phyloP scores from a whole-genome alignment of 2,329 filamentous ascomycete genomes.

The Colletotrichum agaves region DNA sequence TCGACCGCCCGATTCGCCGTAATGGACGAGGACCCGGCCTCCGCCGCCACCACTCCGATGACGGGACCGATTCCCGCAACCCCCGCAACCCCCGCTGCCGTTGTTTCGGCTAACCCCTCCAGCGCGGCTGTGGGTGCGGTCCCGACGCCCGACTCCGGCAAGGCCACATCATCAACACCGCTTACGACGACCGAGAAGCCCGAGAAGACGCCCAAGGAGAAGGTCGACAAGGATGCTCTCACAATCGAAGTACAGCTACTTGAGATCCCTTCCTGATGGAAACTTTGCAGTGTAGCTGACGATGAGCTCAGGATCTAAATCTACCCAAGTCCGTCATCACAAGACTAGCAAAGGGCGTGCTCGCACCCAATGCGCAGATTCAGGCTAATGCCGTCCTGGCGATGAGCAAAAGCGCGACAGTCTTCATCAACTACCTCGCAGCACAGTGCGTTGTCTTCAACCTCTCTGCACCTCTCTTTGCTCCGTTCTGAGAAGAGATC shows the following conservation, averaged over 20 bases:
- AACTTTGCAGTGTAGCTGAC: neutral
- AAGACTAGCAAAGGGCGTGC: slow-evolving; percentile 80
- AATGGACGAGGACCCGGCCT: slow-evolving; percentile 51
- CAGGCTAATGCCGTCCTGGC: slow-evolving; percentile 84
- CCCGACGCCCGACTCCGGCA: slow-evolving; percentile 22
- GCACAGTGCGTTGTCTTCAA: slow-evolving; percentile 67
- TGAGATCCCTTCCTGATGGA: neutral
- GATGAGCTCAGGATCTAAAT: slow-evolving; percentile 69
- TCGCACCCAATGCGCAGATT: slow-evolving; percentile 84
- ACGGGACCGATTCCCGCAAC: slow-evolving; percentile 17
- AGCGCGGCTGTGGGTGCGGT: slow-evolving; percentile 15
- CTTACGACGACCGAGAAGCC: slow-evolving; percentile 38
- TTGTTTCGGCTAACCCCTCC: slow-evolving; percentile 41
- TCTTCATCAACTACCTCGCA: slow-evolving; percentile 85
- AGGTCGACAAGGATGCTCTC: slow-evolving; percentile 51
- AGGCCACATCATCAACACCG: slow-evolving; percentile 32
- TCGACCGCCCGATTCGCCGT: slow-evolving; percentile 58
- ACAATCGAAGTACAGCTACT: slow-evolving; percentile 63
- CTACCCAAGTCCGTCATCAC: slow-evolving; percentile 86
- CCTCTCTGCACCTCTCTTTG: neutral
- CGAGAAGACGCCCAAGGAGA: slow-evolving; percentile 44
- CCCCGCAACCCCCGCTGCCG: slow-evolving; percentile 39
- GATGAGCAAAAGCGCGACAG: slow-evolving; percentile 82
- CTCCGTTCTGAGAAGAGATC: neutral
- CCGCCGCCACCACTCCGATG: slow-evolving; percentile 34